phyloP scores from a whole-genome alignment of 2,329 filamentous ascomycete genomes.

The Waltergamsia citrina region DNA sequence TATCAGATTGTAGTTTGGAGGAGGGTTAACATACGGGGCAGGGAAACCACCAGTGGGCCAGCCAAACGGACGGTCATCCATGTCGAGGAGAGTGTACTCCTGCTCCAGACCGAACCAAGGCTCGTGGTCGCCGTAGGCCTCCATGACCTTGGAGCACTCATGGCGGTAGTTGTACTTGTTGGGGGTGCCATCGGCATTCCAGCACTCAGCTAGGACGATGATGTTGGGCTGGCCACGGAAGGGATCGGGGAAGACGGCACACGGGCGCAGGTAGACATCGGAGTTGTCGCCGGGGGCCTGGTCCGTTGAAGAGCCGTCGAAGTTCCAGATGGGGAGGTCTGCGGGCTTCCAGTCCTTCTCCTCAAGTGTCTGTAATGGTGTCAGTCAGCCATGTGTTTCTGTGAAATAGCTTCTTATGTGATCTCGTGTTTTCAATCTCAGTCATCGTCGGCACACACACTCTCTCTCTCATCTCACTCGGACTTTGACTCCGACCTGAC shows the following conservation, averaged over 20 bases:
- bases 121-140: slow-evolving; percentile 69
- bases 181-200: slow-evolving; percentile 85
- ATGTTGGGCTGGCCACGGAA: slow-evolving; percentile 88
- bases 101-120: slow-evolving; percentile 99
- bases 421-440: too few relatives aligned
- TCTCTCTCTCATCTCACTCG: neutral
- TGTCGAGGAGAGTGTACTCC: slow-evolving; percentile 77
- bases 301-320: slow-evolving; percentile 74
- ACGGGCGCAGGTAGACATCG: slow-evolving; percentile 90
- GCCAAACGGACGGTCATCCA: slow-evolving; percentile 82
- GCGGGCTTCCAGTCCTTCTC: slow-evolving; percentile 39
- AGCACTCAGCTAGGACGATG: slow-evolving; percentile 89
- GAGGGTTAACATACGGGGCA: slow-evolving; percentile 43
- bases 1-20: neutral
- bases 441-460: neutral
- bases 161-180: slow-evolving; percentile 99
- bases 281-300: slow-evolving; percentile 94
- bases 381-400: neutral
- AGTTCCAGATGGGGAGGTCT: slow-evolving; percentile 47
- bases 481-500: too few relatives aligned
- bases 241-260: slow-evolving; percentile 83
- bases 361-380: slow-evolving; percentile 35
- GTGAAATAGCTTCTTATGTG: too few relatives aligned
- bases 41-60: slow-evolving; percentile 65
- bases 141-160: slow-evolving; percentile 83